Evolutionary conservation across 176 grass and related monocot genomes (phyloP), one percentile per base, ranked within the genome.

Genomic region (Dactylis glomerata): DNA sequence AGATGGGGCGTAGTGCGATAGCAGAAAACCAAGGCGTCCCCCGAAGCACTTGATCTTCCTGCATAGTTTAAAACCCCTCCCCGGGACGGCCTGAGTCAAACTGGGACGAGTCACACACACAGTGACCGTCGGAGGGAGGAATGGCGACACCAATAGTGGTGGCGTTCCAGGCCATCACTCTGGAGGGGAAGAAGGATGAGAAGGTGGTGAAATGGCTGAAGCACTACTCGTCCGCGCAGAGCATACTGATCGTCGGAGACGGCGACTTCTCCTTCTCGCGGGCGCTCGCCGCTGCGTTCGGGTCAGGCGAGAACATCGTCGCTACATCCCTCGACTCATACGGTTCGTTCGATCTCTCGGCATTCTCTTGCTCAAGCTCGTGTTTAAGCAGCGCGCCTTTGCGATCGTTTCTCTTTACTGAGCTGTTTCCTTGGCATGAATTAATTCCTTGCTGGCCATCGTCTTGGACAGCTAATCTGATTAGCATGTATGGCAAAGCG

Each of bases 201-300:
- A 73, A 41, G 26, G 41, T 64, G 30, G 30, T 83, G 49, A 93
- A 63, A 65, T 84, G 79, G 86, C 50, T 90, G 8, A 59, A 72
- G 28, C 82, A 86, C 9, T 91, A 90, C 78, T 82, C 77, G 3
- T 94, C 92, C 0, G 3, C 15, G 15, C 88, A 94, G 30, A 62
- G 57, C 22, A 94, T 94, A 26, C 68, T 91, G 15, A 28, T 88
- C 30, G 83, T 94, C 11, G 88, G 88, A 1, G 88, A 94, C 16
- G 88, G 88, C 0, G 55, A 91, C n/a, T 91, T 94, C 27, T 91
- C 86, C 32, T 94, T 94, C 76, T 86, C 92, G 0, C 80, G 71
- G 52, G 79, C 85, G 42, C 92, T 94, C 11, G 83, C 89, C 75
- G 73, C 22, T 23, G 82, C 50, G 11, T 91, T 94, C 9, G 74